These are phyloP conservation scores for Thyridium curvatum DNA, from an alignment of 2,329 filamentous ascomycete species.

Conservation along the genomic window DNA sequence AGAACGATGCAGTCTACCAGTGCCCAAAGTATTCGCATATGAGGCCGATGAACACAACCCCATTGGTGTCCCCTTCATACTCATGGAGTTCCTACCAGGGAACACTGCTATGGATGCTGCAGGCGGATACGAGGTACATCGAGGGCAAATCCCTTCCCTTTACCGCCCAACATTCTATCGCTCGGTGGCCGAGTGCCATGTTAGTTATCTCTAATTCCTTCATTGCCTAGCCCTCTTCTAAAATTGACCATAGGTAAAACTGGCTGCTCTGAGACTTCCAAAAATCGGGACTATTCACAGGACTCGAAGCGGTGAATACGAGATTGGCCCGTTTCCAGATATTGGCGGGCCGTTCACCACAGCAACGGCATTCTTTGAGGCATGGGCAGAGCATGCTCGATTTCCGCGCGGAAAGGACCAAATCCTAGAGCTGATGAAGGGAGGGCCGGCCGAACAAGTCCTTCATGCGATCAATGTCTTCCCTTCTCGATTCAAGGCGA, in stretches of 20 bases:
- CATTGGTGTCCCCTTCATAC: conserved; percentile 18
- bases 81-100: conserved; percentile 22
- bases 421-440: conserved; percentile 9
- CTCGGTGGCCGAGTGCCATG: conserved; percentile 7
- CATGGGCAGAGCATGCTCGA: conserved; percentile 11
- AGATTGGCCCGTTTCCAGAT: conserved; percentile 13
- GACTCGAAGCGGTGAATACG: conserved; percentile 5
- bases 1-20: conserved; percentile 4
- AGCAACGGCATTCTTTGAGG: conserved; percentile 12
- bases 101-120: conserved; percentile 16
- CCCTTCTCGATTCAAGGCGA: too few relatives aligned
- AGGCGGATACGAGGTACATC: conserved; percentile 13
- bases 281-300: conserved; percentile 9
- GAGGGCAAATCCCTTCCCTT: conserved; percentile 9
- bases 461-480: conserved; percentile 9
- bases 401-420: conserved; percentile 12
- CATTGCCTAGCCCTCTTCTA: too few relatives aligned
- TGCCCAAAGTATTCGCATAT: conserved; percentile 18
- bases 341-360: conserved; percentile 17
- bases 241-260: too few relatives aligned
- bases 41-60: conserved; percentile 12
- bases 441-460: conserved; percentile 7
- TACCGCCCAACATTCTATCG: conserved; percentile 7
- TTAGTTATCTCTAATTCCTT: conserved; percentile 2
- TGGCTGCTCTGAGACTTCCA: conserved; percentile 7